These are phyloP conservation scores for Aspergillus quadrilineatus DNA, from an alignment of 2,329 filamentous ascomycete species.

Conservation along the genomic window DNA sequence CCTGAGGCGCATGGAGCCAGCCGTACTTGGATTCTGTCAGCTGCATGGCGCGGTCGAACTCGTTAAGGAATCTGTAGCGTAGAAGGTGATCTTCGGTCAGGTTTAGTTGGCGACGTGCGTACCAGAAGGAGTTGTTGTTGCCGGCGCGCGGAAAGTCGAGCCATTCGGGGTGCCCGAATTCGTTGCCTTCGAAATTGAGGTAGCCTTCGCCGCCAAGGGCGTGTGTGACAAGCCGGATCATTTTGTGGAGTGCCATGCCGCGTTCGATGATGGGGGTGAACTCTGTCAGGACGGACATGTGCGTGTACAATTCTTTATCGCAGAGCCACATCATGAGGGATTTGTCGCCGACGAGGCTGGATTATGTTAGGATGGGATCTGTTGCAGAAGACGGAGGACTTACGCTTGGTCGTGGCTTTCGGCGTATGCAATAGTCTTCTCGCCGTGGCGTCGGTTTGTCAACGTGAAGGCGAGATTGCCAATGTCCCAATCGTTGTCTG, in stretches of 20 bases:
- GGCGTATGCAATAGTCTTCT: slow-evolving; percentile 97
- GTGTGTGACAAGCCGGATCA: slow-evolving; percentile 94
- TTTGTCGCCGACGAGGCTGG: slow-evolving; percentile 91
- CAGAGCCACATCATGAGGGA: slow-evolving; percentile 97
- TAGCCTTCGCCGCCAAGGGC: slow-evolving; percentile 91
- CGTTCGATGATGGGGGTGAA: slow-evolving; percentile 85
- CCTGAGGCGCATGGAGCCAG: slow-evolving; percentile 83
- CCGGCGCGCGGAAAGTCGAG: slow-evolving; percentile 95
- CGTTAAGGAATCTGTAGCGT: slow-evolving; percentile 87
- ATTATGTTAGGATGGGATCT: slow-evolving; percentile 1
- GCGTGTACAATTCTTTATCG: slow-evolving; percentile 94
- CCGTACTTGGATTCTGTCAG: slow-evolving; percentile 81
- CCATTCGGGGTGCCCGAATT: slow-evolving; percentile 98
- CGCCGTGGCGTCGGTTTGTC: slow-evolving; percentile 88
- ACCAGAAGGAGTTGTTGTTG: slow-evolving; percentile 91
- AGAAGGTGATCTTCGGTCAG: slow-evolving; percentile 81
- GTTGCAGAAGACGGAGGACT: slow-evolving; percentile 40
- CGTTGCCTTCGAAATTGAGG: slow-evolving; percentile 97
- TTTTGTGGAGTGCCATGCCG: slow-evolving; percentile 90
- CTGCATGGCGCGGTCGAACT: slow-evolving; percentile 93
- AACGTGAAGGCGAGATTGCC: slow-evolving; percentile 79
- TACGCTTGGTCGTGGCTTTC: slow-evolving; percentile 98
- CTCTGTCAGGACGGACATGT: slow-evolving; percentile 87
- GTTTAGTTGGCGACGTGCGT: slow-evolving; percentile 89
- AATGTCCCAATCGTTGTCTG: slow-evolving; percentile 91